A percentile compares a stretch with the other conserved stretches of the same genome.
These are phyloP conservation scores for Exophiala dermatitidis DNA, from an alignment of 2,329 filamentous ascomycete species.

Conservation along the genomic window DNA sequence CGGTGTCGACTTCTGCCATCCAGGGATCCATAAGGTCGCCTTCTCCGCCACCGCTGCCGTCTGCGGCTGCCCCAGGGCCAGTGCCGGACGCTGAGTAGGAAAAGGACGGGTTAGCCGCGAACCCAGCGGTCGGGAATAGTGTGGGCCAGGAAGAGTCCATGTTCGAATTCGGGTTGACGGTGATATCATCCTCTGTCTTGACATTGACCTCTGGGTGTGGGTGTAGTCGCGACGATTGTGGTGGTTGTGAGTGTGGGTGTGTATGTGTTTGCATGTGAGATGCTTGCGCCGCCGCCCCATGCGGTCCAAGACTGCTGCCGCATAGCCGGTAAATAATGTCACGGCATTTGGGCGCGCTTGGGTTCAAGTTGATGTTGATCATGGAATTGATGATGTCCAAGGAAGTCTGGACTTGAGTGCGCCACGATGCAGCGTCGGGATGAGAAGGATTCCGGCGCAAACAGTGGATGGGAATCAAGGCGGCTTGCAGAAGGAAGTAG, in stretches of 20 bases:
- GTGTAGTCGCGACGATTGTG: not conserved
- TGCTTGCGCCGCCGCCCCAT: not conserved
- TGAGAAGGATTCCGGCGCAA: slow-evolving; percentile 37
- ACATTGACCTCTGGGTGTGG: not conserved
- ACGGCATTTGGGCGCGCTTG: slow-evolving; percentile 19
- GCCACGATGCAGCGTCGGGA: slow-evolving; percentile 29
- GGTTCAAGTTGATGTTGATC: slow-evolving; percentile 18
- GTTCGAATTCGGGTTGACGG: not conserved
- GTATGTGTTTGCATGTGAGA: not conserved
- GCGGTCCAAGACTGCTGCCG: slow-evolving; percentile 12
- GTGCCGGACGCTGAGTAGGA: slow-evolving; percentile 5
- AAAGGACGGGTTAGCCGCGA: slow-evolving; percentile 2
- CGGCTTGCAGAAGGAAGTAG: slow-evolving; percentile 44
- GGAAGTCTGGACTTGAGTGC: slow-evolving; percentile 12
- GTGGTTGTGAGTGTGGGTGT: not conserved
- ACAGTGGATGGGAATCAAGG: slow-evolving; percentile 40
- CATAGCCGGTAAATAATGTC: slow-evolving; percentile 20
- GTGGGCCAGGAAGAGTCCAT: not conserved
- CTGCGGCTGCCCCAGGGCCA: not conserved
- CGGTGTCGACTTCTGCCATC: slow-evolving; percentile 21
- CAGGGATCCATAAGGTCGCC: slow-evolving; percentile 9
- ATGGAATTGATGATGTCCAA: slow-evolving; percentile 20
- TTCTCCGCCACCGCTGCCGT: not conserved
- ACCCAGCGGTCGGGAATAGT: not conserved
- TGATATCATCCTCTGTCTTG: no score